These are phyloP conservation scores for Eucalyptus marginata DNA, from an alignment of 345 rosid genomes.

Conservation along the genomic window DNA sequence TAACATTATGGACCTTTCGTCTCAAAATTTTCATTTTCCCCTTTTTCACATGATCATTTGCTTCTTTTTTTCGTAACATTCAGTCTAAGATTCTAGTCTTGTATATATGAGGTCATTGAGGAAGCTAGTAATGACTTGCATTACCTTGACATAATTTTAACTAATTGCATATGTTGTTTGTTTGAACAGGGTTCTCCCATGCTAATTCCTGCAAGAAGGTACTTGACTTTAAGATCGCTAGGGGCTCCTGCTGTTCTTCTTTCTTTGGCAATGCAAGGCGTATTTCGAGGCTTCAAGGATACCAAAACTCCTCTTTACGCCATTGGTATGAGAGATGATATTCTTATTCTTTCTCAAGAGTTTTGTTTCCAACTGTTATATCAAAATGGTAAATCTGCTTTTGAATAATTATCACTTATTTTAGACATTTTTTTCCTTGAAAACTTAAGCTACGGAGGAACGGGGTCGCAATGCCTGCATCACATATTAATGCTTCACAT, in stretches of 20 bases:
- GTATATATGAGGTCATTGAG: not conserved
- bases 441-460: not conserved
- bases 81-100: not conserved
- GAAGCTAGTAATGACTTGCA: not conserved
- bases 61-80: not conserved
- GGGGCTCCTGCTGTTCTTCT: slow-evolving; percentile 88
- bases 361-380: not conserved
- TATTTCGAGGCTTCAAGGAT: slow-evolving; percentile 85
- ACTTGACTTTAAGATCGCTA: slow-evolving; percentile 55
- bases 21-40: not conserved
- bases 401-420: not conserved
- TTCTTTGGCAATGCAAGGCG: slow-evolving; percentile 91
- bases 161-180: not conserved
- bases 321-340: slow-evolving; percentile 23
- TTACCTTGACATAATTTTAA: no score
- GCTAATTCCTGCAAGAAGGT: slow-evolving; percentile 51
- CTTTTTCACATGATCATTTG: not conserved
- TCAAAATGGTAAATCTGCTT: not conserved
- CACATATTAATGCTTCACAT: not conserved
- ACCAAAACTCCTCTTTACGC: slow-evolving; percentile 84
- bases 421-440: no score
- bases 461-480: not conserved
- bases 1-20: not conserved
- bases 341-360: not conserved
- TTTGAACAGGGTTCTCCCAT: slow-evolving; percentile 48